Conservation (phyloP, 2,329 filamentous ascomycete genomes). For the Pseudogymnoascus sp. region DNA sequence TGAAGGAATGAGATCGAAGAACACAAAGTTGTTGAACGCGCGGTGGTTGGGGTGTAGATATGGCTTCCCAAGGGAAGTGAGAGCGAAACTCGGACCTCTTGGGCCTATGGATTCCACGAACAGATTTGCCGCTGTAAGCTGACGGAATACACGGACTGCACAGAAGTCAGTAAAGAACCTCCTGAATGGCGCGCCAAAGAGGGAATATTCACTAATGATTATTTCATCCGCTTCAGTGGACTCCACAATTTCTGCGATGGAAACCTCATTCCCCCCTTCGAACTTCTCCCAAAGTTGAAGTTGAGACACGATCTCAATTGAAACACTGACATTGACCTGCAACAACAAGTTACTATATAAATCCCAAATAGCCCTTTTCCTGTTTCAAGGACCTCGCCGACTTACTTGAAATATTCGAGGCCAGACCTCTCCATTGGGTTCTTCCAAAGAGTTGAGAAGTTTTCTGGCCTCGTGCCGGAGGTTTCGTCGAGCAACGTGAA, state of each 20-base stretch:
- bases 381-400: neutral
- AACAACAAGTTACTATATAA: neutral
- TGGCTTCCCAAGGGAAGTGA: conserved; percentile 17
- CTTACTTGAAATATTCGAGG: conserved; percentile 19
- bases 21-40: conserved; percentile 20
- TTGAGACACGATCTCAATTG: conserved; percentile 18
- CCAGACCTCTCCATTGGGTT: conserved; percentile 22
- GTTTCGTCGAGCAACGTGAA: conserved; percentile 16
- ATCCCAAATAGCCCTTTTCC: neutral
- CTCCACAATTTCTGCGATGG: conserved; percentile 16
- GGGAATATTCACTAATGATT: conserved; percentile 17
- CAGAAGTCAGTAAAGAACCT: neutral
- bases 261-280: conserved; percentile 17
- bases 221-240: conserved; percentile 19
- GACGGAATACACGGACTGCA: conserved; percentile 17
- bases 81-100: conserved; percentile 10
- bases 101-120: conserved; percentile 13
- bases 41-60: conserved; percentile 18
- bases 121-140: conserved; percentile 18
- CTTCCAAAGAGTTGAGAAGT: conserved; percentile 19
- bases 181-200: neutral
- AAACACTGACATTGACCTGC: conserved; percentile 19
- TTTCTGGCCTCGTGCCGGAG: conserved; percentile 19
- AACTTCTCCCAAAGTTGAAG: conserved; percentile 18
- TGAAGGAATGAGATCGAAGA: conserved; percentile 18